Percentiles rank a stretch among this genome's conserved stretches.
Evolutionary conservation across 495 filamentous ascomycete genomes (phyloP).

Genomic region (Daldinia caldariorum): DNA sequence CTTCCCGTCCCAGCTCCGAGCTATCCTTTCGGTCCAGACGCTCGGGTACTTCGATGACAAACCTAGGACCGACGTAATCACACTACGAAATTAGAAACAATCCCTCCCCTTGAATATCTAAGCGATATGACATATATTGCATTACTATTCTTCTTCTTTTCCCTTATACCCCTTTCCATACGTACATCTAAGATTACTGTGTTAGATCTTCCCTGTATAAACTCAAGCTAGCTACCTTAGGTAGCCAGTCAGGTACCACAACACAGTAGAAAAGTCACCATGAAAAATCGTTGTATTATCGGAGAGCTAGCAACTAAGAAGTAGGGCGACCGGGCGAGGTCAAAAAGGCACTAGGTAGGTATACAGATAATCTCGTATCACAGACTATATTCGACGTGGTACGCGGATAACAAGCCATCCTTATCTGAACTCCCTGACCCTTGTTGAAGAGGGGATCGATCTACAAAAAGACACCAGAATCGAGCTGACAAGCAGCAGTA

Average conservation of each 20-base stretch:
- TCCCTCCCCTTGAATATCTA: not conserved
- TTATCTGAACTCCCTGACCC: not conserved
- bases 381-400: not conserved
- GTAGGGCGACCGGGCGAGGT: not conserved
- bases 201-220: not conserved
- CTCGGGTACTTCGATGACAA: constrained; percentile 7
- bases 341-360: not conserved
- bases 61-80: constrained; percentile 23
- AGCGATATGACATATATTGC: not conserved
- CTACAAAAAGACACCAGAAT: not conserved
- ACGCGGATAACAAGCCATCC: not conserved
- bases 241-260: not conserved
- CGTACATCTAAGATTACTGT: not conserved
- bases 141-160: not conserved
- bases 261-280: not conserved
- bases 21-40: constrained; percentile 1
- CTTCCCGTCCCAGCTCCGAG: constrained; percentile 42
- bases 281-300: constrained; percentile 2
- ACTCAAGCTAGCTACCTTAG: not conserved
- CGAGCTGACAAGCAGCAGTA: not conserved
- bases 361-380: not conserved
- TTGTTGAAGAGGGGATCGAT: not conserved
- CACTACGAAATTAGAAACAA: constrained; percentile 1
- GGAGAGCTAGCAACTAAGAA: not conserved
- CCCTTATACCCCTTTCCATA: not conserved